phyloP scores from a whole-genome alignment of 2,329 filamentous ascomycete genomes.

The Alternaria arborescens region DNA sequence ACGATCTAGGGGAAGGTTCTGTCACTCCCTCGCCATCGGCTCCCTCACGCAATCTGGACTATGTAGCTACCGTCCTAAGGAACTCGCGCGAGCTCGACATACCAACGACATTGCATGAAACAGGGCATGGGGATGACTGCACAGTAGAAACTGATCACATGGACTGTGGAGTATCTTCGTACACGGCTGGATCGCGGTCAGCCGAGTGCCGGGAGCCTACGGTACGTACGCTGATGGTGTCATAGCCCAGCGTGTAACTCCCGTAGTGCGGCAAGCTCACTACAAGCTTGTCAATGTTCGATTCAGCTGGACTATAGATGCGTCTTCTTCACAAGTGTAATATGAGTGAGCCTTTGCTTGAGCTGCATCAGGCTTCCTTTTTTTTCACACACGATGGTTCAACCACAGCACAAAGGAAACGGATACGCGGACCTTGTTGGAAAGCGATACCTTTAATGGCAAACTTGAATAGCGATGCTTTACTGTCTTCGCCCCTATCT shows the following conservation, averaged over 20 bases:
- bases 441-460: not conserved
- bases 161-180: conserved; percentile 33
- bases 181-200: conserved; percentile 29
- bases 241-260: conserved; percentile 18
- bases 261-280: conserved; percentile 31
- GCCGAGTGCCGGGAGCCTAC: conserved; percentile 35
- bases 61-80: conserved; percentile 11
- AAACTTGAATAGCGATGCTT: not conserved
- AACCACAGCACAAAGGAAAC: not conserved
- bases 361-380: conserved; percentile 22
- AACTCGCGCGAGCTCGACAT: conserved; percentile 16
- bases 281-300: conserved; percentile 36
- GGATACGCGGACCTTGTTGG: not conserved
- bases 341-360: conserved; percentile 37
- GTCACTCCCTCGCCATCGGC: conserved; percentile 23
- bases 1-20: conserved; percentile 14
- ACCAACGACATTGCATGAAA: conserved; percentile 30
- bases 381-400: conserved; percentile 17
- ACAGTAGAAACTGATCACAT: conserved; percentile 29
- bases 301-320: conserved; percentile 27
- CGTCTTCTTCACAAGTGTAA: conserved; percentile 31
- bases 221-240: conserved; percentile 27
- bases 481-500: not conserved
- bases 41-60: conserved; percentile 15
- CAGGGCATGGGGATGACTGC: conserved; percentile 14